Percentiles rank a stretch among this genome's conserved stretches.
These are phyloP conservation scores for Xylaria bambusicola DNA, from an alignment of 495 filamentous ascomycete genomes.

Conservation along the genomic window DNA sequence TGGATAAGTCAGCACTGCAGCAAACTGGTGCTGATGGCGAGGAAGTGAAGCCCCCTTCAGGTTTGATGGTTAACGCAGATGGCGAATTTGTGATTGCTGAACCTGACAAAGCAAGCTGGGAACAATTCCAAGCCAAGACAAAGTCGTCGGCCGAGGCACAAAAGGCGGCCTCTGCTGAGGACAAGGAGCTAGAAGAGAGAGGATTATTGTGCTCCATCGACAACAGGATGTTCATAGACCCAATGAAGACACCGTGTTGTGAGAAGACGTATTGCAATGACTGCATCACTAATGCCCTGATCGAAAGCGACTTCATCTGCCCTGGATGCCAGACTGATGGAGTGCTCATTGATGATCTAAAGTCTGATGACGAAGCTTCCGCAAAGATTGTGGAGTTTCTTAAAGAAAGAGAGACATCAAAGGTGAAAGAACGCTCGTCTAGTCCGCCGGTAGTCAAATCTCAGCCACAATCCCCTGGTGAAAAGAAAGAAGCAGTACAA, in stretches of 20 bases:
- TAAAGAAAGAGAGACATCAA: slow-evolving; percentile 65
- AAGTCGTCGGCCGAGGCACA: slow-evolving; percentile 80
- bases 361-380: slow-evolving; percentile 72
- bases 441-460: slow-evolving; percentile 39
- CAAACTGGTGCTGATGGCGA: slow-evolving; percentile 73
- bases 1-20: slow-evolving; percentile 79
- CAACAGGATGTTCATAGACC: slow-evolving; percentile 94
- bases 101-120: slow-evolving; percentile 93
- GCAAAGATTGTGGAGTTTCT: slow-evolving; percentile 79
- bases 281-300: slow-evolving; percentile 95
- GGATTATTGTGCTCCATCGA: slow-evolving; percentile 93
- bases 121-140: slow-evolving; percentile 90
- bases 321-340: slow-evolving; percentile 87
- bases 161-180: slow-evolving; percentile 65
- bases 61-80: slow-evolving; percentile 95
- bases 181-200: slow-evolving; percentile 77
- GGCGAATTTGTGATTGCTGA: slow-evolving; percentile 95
- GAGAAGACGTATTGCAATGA: slow-evolving; percentile 97
- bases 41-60: slow-evolving; percentile 73
- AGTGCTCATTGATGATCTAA: slow-evolving; percentile 89
- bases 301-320: slow-evolving; percentile 96
- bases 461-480: slow-evolving; percentile 26
- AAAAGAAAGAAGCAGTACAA: slow-evolving; percentile 26
- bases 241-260: slow-evolving; percentile 98
- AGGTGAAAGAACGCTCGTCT: slow-evolving; percentile 47